Conservation (phyloP, 2,329 filamentous ascomycete genomes). For the Polytolypa hystricis region DNA sequence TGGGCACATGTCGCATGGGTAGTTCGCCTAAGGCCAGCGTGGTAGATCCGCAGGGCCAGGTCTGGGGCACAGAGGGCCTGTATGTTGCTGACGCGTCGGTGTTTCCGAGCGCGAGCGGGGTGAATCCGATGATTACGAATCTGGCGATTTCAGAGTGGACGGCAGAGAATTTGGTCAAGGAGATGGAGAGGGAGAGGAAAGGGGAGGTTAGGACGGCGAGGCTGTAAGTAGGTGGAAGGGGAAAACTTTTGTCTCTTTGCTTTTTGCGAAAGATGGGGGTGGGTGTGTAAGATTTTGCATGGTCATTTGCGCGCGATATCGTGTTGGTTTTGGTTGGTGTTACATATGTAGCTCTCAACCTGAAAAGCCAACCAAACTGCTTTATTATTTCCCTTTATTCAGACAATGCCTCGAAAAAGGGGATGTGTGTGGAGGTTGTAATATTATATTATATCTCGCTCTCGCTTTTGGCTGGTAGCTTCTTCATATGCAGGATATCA, state of each 20-base stretch:
- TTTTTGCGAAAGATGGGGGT: no score
- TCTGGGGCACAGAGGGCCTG: conserved; percentile 36
- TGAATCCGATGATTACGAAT: conserved; percentile 42
- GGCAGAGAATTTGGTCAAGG: conserved; percentile 28
- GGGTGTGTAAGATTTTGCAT: no score
- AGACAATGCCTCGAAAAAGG: background rate
- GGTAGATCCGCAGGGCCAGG: conserved; percentile 34
- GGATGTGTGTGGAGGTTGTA: no score
- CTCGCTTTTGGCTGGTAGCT: no score
- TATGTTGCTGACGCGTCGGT: conserved; percentile 41
- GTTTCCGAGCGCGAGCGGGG: conserved; percentile 40
- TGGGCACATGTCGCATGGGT: conserved; percentile 42
- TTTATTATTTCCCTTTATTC: background rate
- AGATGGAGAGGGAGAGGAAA: conserved; percentile 23
- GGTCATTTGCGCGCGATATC: no score
- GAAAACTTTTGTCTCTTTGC: no score
- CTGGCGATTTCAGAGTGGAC: conserved; percentile 41
- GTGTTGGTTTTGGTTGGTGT: no score
- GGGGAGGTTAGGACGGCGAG: background rate
- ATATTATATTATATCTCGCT: no score
- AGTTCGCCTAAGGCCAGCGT: conserved; percentile 30
- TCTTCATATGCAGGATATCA: no score
- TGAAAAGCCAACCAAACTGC: background rate
- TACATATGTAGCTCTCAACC: no score
- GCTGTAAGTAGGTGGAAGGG: no score